Evolutionary conservation across 305 asterid genomes (phyloP), one percentile per base, ranked within the genome.

Genomic region (Coffea humblotiana): DNA sequence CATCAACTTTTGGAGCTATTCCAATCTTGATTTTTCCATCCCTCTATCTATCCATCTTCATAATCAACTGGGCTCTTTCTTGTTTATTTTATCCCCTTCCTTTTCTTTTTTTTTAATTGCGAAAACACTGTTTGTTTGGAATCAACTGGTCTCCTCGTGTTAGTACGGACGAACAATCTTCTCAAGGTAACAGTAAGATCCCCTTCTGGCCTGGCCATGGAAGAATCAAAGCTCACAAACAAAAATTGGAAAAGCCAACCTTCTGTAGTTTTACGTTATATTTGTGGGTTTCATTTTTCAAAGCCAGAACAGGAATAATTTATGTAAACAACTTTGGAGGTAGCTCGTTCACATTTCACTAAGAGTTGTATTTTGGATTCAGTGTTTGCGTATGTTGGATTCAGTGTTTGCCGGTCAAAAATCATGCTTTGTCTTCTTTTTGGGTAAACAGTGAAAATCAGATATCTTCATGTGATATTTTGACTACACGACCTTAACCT

Each of bases 111-210:
- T 32, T 32, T 32, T 1, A 32, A 32, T 32, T 32, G 64, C 19
- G 83, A 40, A 10, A 18, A 19, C 29, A 70, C 80, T 66, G 83
- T 60, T 32, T 81, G 13, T 77, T 2, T 82, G 74, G 67, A 73
- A 77, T 77, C 77, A 58, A 2, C 76, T 72, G 76, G 76, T 70
- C 79, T 47, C 40, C 79, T 47, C 40, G 49, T 78, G 37, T 48
- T 71, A 49, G 74, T 78, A 56, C 71, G 65, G 43, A 68, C 81
- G 87, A 78, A 58, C 74, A 78, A 82, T 86, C 88, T 76, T 83
- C 82, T 82, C 84, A 73, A 51, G 48, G 68, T 72, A 84, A 79
- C 77, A 79, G 61, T 67, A 35, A 78, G 77, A 77, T 82, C 48
- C 69, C 76, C 32, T 74, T 54, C 80, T 79, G 71, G 80, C 54